These are phyloP conservation scores for Talaromyces amestolkiae DNA, from an alignment of 2,329 filamentous ascomycete genomes.

Conservation along the genomic window DNA sequence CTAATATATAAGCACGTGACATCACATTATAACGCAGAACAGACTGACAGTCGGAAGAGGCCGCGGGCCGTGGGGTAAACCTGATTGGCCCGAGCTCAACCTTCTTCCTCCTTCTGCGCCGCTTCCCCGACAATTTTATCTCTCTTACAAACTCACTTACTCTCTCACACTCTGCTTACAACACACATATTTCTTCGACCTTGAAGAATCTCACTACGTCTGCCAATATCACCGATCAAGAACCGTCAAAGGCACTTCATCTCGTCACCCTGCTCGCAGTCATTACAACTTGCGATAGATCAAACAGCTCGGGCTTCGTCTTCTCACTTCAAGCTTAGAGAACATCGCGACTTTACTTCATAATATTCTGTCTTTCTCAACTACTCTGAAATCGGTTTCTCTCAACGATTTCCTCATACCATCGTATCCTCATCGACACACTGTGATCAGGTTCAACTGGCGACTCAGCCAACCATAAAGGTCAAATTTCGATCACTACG, in stretches of 20 bases:
- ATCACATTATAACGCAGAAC: neutral
- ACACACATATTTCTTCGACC: neutral
- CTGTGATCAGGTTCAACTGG: neutral
- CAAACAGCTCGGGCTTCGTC: neutral
- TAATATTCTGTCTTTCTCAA: neutral
- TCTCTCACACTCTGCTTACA: neutral
- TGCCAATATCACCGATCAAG: neutral
- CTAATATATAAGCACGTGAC: neutral
- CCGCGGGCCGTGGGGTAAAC: neutral
- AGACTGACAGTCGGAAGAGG: neutral
- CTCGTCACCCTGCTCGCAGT: neutral
- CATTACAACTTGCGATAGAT: neutral
- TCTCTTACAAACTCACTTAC: neutral
- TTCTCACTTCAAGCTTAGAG: neutral
- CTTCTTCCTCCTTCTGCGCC: neutral
- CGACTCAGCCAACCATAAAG: neutral
- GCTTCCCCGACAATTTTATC: neutral
- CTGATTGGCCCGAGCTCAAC: slow-evolving; percentile 3
- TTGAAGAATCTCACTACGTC: neutral
- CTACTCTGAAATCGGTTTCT: neutral
- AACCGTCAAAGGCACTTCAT: neutral
- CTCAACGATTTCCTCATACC: neutral
- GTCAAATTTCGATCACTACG: neutral
- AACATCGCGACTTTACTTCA: neutral
- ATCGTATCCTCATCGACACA: neutral